A percentile compares a stretch with the other conserved stretches of the same genome.
phyloP scores from a whole-genome alignment of 2,329 filamentous ascomycete species.

The Tricladium varicosporioides region DNA sequence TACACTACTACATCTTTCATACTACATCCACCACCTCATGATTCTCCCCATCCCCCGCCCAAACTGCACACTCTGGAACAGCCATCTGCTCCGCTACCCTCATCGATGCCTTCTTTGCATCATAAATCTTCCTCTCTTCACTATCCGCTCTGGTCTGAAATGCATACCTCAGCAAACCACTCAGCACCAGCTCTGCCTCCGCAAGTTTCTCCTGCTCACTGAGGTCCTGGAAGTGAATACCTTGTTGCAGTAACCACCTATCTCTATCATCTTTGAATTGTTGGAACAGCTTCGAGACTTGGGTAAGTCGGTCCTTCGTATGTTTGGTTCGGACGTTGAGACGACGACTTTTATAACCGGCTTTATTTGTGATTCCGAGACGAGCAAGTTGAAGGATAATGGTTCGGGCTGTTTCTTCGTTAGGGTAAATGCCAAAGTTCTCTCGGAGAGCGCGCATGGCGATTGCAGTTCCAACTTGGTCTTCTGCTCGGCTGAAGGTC shows the following conservation, averaged over 20 bases:
- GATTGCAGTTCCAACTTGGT: conserved; percentile 47
- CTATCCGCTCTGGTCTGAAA: conserved; percentile 13
- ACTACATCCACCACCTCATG: too few relatives aligned
- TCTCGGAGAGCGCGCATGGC: conserved; percentile 45
- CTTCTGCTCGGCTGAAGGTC: conserved; percentile 48
- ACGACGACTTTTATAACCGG: conserved; percentile 33
- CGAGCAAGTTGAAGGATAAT: conserved; percentile 49
- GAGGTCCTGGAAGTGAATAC: conserved; percentile 29
- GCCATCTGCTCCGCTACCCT: conserved; percentile 26
- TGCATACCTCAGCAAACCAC: conserved; percentile 29
- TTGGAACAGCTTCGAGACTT: conserved; percentile 44
- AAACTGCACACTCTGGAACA: conserved; percentile 21
- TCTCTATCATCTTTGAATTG: conserved; percentile 37
- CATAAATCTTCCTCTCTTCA: conserved; percentile 6
- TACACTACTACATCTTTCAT: conserved; percentile 5
- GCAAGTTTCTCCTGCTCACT: conserved; percentile 27
- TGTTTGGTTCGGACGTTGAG: conserved; percentile 37
- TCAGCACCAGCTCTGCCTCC: conserved; percentile 31
- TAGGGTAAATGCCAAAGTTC: conserved; percentile 44
- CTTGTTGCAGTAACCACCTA: conserved; percentile 25
- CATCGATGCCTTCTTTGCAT: conserved; percentile 4
- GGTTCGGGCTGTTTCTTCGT: conserved; percentile 44
- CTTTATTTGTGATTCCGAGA: conserved; percentile 33
- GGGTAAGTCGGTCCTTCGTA: conserved; percentile 42
- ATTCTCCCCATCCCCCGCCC: conserved; percentile 7